A percentile compares a stretch with the other conserved stretches of the same genome.
Conservation (phyloP, 2,329 filamentous ascomycete species). For the Amauroascus niger region DNA sequence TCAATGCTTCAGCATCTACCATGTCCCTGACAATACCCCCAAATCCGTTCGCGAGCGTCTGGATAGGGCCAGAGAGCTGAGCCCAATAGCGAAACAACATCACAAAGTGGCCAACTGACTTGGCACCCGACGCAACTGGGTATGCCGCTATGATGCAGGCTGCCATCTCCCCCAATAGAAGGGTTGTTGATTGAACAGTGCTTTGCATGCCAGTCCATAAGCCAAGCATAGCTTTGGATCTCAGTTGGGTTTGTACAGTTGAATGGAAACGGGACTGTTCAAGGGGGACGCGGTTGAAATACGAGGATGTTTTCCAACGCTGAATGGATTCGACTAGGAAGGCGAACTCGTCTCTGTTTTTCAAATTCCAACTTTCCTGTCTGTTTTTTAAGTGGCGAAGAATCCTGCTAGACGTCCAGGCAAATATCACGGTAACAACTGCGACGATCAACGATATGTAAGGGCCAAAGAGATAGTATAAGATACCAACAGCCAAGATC, state of each 20-base stretch:
- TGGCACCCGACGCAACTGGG: slow-evolving; percentile 32
- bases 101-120: slow-evolving; percentile 52
- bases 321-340: background rate
- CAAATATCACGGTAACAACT: slow-evolving; percentile 38
- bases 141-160: background rate
- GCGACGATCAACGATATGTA: slow-evolving; percentile 47
- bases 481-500: slow-evolving; percentile 49
- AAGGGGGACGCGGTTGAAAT: background rate
- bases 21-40: background rate
- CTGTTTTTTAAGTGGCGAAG: background rate
- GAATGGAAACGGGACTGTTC: background rate
- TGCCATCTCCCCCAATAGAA: background rate
- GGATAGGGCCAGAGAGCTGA: background rate
- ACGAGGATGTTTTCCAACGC: background rate
- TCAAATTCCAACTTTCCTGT: background rate
- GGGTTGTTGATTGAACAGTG: background rate
- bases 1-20: background rate
- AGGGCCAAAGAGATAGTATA: slow-evolving; percentile 53
- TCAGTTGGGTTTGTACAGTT: background rate
- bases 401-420: background rate
- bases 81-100: slow-evolving; percentile 37
- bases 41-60: background rate
- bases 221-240: background rate
- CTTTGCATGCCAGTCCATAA: background rate
- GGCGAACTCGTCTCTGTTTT: background rate